Base-by-base conservation (phyloP, 1,284 basidiomycete genomes). In the Malassezia arunalokei region DNA sequence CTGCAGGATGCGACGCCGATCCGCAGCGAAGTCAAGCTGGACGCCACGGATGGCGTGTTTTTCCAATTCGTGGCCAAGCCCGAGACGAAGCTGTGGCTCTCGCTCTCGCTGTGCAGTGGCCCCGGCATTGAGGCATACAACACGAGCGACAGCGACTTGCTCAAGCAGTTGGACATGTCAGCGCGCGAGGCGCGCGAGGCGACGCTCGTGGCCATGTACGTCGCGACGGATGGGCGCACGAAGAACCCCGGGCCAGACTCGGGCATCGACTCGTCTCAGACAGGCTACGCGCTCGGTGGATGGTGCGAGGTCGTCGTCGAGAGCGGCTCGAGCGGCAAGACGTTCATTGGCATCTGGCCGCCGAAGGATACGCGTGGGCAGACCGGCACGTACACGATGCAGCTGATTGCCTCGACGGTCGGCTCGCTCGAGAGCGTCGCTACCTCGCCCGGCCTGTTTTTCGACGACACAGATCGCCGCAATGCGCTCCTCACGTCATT, bases 391-490 rank as follows among this genome's bases (percentile, higher is more conserved):
- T 63, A 61, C 51, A 53, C 58, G 37, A 49, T 63, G 29, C 62
- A 65, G 43, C 46, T 65, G 29, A 54, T 58, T 0, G 56, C 58
- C 0, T 59, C 58, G 27, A 63, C 62, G 4, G 33, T 30, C 9
- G 59, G 59, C 14, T 58, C 57, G 52, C 53, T 67, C 52, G 59
- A 61, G 49, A 50, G 47, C 7, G 61, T 65, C 29, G 63, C 59
- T 33, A 46, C 47, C 15, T 51, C 50, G 9, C 51, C 56, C 8
- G 38, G 59, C 15, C 49, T 62, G 8, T 49, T 51, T n/a, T 56
- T 71, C 37, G 66, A 72, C 35, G 75, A 75, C 39, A 64, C 72
- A 2, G 74, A 75, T 52, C 38, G 51, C 28, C 48, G 58, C 0
- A 42, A 45, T 12, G 75, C 73, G 4, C 56, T 76, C 9, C 46